Evolutionary conservation across 148 eudicot species (phyloP), one percentile per base, ranked within the genome.

Genomic region (Agrostemma githago): DNA sequence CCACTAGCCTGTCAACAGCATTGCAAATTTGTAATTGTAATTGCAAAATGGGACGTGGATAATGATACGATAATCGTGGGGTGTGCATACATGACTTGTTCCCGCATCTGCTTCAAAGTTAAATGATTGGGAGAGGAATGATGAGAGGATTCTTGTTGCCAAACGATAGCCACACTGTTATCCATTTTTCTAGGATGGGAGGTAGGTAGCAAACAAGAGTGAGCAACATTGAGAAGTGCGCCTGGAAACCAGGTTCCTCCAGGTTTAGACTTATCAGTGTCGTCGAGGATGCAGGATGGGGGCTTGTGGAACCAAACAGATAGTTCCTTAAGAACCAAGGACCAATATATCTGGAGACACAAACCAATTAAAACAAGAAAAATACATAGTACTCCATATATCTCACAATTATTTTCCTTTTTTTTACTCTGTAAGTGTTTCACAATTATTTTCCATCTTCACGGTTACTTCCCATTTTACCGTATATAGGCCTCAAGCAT

Each of bases 171-270:
- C 21, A 91, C n/a, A 80, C 81, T 79, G 44, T 79, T 75, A 61
- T 95, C 96, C 79, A 79, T 81, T 82, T 88, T 90, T 70, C 77
- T 79, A 21, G 88, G 82, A 76, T 81, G 72, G 75, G 51, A 72
- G 38, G 86, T 79, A 6, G 98, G 75, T 48, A 79, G 70, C 78
- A 95, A 76, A 82, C 98, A 95, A 56, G 93, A 92, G 73, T 95
- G 94, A 0, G 98, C 83, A 64, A 92, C 81, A 74, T 95, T 95
- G 53, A 95, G 64, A 72, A 90, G 81, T 3, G 98, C 84, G 70
- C 96, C 98, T 62, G 97, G 96, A 75, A 95, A 81, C 98, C 98
- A 95, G 40, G 88, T 81, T 73, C 97, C 98, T 42, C 93, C 90
- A 11, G 71, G 92, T 82, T 84, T 92, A 5, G 93, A 83, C 77